Percentiles rank a stretch among this genome's conserved stretches.
These are phyloP conservation scores for Boletus rubroflammeus DNA, from an alignment of 768 basidiomycete genomes.

Conservation along the genomic window DNA sequence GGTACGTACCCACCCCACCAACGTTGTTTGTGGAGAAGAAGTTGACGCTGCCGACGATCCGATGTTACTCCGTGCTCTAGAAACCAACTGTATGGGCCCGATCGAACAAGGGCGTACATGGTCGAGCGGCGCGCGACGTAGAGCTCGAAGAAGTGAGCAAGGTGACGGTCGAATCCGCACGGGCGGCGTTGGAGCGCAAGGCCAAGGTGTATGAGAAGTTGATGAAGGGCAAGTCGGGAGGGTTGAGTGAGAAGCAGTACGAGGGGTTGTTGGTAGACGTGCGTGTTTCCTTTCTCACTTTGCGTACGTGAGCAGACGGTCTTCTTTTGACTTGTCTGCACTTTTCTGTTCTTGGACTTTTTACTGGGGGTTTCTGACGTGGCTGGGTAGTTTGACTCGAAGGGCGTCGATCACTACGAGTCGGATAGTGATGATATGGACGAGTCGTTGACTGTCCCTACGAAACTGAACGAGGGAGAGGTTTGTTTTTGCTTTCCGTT, in stretches of 20 bases:
- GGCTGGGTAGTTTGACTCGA: slow-evolving; percentile 59
- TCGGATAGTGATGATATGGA: slow-evolving; percentile 76
- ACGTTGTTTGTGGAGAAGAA: not conserved
- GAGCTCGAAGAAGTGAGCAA: slow-evolving; percentile 68
- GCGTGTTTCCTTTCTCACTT: slow-evolving; percentile 26
- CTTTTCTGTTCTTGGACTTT: not conserved
- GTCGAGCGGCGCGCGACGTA: slow-evolving; percentile 61
- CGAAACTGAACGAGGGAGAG: slow-evolving; percentile 35
- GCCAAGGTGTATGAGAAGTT: slow-evolving; percentile 79
- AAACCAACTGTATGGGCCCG: slow-evolving; percentile 77
- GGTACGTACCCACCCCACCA: slow-evolving; percentile 36
- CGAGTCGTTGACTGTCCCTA: slow-evolving; percentile 67
- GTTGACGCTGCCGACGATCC: not conserved
- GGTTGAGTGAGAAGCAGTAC: slow-evolving; percentile 71
- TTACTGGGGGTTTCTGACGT: not conserved
- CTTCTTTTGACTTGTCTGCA: not conserved
- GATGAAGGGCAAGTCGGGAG: slow-evolving; percentile 72
- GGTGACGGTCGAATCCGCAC: slow-evolving; percentile 69
- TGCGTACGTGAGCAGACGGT: not conserved
- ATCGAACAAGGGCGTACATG: slow-evolving; percentile 69
- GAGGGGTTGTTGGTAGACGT: slow-evolving; percentile 76
- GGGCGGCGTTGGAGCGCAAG: slow-evolving; percentile 70
- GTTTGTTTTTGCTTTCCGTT: slow-evolving; percentile 23
- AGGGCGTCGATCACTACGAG: slow-evolving; percentile 50
- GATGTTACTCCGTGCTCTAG: slow-evolving; percentile 33